A percentile compares a stretch with the other conserved stretches of the same genome.
Conservation (phyloP, 176 grass and related monocot genomes). For the Paspalum notatum region DNA sequence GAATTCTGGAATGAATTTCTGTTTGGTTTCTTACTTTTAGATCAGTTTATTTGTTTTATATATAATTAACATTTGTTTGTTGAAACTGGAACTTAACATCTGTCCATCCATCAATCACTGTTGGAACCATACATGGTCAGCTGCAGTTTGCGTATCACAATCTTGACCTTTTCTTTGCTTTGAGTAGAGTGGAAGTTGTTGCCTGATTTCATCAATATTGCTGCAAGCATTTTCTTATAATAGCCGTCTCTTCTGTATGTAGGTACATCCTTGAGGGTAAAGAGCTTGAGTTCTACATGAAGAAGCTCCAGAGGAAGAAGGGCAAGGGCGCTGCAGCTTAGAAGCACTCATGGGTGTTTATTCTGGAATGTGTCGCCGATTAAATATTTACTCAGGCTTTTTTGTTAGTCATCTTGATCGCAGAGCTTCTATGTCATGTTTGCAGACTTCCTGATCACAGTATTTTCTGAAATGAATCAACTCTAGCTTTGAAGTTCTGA, state of each 20-base stretch:
- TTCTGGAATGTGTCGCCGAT: neutral
- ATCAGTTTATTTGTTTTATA: neutral
- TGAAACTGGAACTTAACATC: neutral
- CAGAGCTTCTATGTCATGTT: slow-evolving; percentile 24
- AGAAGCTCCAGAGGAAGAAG: slow-evolving; percentile 95
- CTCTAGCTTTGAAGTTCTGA: slow-evolving; percentile 4
- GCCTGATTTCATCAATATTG: neutral
- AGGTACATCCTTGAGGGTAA: slow-evolving; percentile 94
- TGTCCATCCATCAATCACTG: neutral
- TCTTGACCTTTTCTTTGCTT: neutral
- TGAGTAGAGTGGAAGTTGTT: neutral
- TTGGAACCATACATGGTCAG: neutral
- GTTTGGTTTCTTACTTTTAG: neutral
- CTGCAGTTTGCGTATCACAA: neutral
- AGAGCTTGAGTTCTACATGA: slow-evolving; percentile 93
- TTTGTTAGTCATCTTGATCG: slow-evolving; percentile 11
- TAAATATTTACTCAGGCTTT: slow-evolving; percentile 28
- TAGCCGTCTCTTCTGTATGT: neutral
- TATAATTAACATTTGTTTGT: neutral
- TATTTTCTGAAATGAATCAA: slow-evolving; percentile 28
- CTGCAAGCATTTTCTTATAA: neutral
- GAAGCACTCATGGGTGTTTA: neutral
- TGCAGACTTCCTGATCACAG: slow-evolving; percentile 14
- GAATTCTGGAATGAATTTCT: too few relatives aligned
- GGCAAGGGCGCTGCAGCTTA: slow-evolving; percentile 83